A percentile compares a stretch with the other conserved stretches of the same genome.
Conservation (phyloP, 2,329 filamentous ascomycete genomes). For the Aspergillus unguis region DNA sequence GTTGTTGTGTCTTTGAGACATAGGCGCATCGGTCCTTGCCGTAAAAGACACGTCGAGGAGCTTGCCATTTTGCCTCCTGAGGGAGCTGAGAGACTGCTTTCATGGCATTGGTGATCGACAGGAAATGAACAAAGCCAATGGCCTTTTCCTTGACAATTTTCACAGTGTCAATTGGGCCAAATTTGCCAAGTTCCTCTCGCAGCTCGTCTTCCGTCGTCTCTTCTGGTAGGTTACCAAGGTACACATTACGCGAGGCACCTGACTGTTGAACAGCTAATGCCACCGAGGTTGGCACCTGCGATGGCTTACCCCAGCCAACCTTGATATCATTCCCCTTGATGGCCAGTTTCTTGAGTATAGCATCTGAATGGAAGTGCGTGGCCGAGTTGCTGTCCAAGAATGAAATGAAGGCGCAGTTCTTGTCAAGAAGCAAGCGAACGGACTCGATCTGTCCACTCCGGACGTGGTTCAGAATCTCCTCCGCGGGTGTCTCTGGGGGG, state of each 20-base stretch:
- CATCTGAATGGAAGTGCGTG: constrained; percentile 98
- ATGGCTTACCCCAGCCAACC: constrained; percentile 98
- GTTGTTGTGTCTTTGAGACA: constrained; percentile 98
- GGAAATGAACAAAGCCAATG: constrained; percentile 95
- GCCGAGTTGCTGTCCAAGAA: constrained; percentile 97
- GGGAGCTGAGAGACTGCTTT: constrained; percentile 96
- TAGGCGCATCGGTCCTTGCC: constrained; percentile 98
- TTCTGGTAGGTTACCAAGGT: constrained; percentile 88
- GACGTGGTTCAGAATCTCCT: constrained; percentile 95
- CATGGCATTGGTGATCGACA: constrained; percentile 96
- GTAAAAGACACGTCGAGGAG: constrained; percentile 93
- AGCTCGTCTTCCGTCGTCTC: constrained; percentile 89
- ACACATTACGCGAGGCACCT: constrained; percentile 93
- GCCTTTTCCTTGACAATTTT: constrained; percentile 98
- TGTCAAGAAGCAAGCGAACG: constrained; percentile 92
- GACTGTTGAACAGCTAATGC: constrained; percentile 97
- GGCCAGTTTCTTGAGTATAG: constrained; percentile 98
- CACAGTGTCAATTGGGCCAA: constrained; percentile 92
- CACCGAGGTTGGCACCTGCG: constrained; percentile 94
- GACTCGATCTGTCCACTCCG: constrained; percentile 98
- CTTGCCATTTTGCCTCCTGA: constrained; percentile 95
- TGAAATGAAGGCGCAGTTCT: constrained; percentile 99
- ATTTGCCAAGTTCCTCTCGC: constrained; percentile 91
- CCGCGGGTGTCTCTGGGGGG: constrained; percentile 91
- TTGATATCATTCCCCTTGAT: constrained; percentile 99